Evolutionary conservation across 768 basidiomycete genomes (phyloP).

Genomic region (Lactarius pseudohatsudake): DNA sequence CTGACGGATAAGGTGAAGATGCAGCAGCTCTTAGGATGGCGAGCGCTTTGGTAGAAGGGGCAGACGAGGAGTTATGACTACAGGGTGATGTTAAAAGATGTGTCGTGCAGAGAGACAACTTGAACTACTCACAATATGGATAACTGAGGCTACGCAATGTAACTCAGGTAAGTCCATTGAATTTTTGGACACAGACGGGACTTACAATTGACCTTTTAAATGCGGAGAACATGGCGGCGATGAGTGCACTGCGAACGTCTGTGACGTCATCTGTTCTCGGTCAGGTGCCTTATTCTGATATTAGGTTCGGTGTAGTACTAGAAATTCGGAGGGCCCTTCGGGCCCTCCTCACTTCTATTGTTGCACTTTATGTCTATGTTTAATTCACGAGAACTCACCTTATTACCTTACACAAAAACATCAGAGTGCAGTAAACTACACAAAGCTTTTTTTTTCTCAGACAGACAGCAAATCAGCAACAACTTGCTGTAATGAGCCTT

Average conservation of each 20-base stretch:
- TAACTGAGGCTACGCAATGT: slow-evolving; percentile 20
- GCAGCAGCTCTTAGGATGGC: slow-evolving; percentile 57
- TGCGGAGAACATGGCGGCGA: slow-evolving; percentile 24
- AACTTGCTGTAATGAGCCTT: too few species aligned
- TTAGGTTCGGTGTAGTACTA: too few species aligned
- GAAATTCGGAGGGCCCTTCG: too few species aligned
- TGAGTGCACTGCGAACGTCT: not conserved
- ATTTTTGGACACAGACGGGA: not conserved
- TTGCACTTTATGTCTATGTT: too few species aligned
- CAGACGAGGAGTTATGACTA: slow-evolving; percentile 67
- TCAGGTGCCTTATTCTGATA: too few species aligned
- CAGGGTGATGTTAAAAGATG: not conserved
- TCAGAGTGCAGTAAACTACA: too few species aligned
- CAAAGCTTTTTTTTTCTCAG: too few species aligned
- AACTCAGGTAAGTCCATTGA: not conserved
- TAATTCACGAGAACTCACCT: too few species aligned
- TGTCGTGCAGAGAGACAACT: not conserved
- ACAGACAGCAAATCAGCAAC: too few species aligned
- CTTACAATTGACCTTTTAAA: slow-evolving; percentile 27
- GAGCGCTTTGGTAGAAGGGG: slow-evolving; percentile 62
- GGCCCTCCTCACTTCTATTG: too few species aligned
- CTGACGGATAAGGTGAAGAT: slow-evolving; percentile 60
- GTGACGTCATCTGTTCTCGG: not conserved
- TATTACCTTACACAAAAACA: too few species aligned
- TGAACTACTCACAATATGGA: slow-evolving; percentile 27